These are phyloP conservation scores for Pinus taeda DNA, from an alignment of 75 land plant species.

Conservation along the genomic window DNA sequence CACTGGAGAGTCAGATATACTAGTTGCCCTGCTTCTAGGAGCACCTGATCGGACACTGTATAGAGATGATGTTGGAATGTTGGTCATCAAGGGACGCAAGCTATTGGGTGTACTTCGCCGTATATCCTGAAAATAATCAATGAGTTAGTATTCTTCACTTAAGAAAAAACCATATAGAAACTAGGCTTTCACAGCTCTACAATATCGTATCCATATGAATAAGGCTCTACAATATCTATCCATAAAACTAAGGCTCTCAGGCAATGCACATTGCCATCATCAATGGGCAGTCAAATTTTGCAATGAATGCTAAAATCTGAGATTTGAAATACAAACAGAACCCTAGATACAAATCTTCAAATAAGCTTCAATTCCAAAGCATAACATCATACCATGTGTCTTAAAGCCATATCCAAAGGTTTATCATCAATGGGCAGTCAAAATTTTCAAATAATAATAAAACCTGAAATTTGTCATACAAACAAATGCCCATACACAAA, in stretches of 20 bases:
- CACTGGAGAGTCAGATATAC: conserved; percentile 61
- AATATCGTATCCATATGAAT: neutral
- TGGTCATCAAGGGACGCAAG: conserved; percentile 47
- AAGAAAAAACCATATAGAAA: neutral
- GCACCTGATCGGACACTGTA: conserved; percentile 54
- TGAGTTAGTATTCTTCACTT: neutral
- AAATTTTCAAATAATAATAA: neutral
- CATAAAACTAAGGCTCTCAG: neutral
- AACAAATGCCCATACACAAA: neutral
- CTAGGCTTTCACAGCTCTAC: neutral
- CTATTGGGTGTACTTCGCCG: conserved; percentile 43
- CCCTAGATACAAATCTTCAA: neutral
- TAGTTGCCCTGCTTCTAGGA: conserved; percentile 32
- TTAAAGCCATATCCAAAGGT: conserved; percentile 78
- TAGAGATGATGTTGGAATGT: conserved; percentile 45
- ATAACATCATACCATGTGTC: conserved; percentile 66
- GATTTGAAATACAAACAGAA: neutral
- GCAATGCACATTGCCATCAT: neutral
- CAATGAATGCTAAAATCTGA: neutral
- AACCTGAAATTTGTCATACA: neutral
- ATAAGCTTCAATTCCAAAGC: neutral
- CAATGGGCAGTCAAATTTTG: neutral
- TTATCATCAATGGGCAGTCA: conserved; percentile 13
- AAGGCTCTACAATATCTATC: neutral
- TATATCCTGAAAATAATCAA: conserved; percentile 43